Evolutionary conservation across 495 filamentous ascomycete species (phyloP), one percentile per base, ranked within the genome.

Genomic region (Penicillium angulare): DNA sequence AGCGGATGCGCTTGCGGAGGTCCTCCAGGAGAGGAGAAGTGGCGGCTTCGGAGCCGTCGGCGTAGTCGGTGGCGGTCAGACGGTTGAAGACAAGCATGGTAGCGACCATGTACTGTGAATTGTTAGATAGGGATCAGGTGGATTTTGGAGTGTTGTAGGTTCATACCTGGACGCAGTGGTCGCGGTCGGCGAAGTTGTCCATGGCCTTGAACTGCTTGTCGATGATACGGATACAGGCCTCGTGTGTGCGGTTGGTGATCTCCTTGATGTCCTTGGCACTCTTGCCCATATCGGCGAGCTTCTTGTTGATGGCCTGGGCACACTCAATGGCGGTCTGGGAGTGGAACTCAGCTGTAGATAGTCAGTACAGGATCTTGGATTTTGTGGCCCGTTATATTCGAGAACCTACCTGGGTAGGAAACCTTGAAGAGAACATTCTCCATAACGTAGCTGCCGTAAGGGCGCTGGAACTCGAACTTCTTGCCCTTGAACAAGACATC

Each of bases 361-460:
- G 34, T 49, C 23, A 49, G 47, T n/a, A 12, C 5, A 32, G 23
- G 20, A 20, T 15, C n/a, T n/a, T n/a, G n/a, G n/a, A n/a, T n/a
- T n/a, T n/a, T n/a, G n/a, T n/a, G 9, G 9, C 7, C 15, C 5
- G 8, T 39, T 26, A 9, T 17, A 7, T 8, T 17, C 8, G 24
- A 20, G 23, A 31, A 59, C 84, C 65, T 72, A 90, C 87, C 88
- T 63, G 91, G 91, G 66, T 95, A 96, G 24, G 93, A 98, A 33
- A 98, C 95, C 80, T 98, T 98, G 82, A 98, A 98, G 40, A 98
- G 87, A 39, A 98, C 88, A 66, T 97, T 98, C 83, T 98, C 93
- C 93, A 98, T 98, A 47, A 98, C 95, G 69, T 98, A 98, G 79
- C 87, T 92, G 59, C 92, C 93, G 64, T 97, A 98, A 36, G 85